Percentiles rank a stretch among this genome's conserved stretches.
These are phyloP conservation scores for Solanum tarijense DNA, from an alignment of 257 asterid genomes.

Conservation along the genomic window DNA sequence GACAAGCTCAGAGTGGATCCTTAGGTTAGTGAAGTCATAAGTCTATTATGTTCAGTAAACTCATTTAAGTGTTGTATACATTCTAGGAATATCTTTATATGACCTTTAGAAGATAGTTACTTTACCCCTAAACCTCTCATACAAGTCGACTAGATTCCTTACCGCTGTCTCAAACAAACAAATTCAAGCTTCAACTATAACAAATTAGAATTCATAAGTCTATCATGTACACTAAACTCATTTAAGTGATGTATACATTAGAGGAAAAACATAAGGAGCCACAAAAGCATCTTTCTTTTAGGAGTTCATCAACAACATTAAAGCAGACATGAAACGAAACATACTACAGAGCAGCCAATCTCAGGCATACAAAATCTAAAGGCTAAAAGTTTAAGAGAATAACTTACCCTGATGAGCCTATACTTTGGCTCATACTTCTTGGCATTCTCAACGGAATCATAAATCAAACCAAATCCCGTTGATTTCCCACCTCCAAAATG, in stretches of 20 bases:
- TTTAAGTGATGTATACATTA: not conserved
- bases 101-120: not conserved
- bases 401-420: constrained; percentile 13
- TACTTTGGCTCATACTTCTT: constrained; percentile 15
- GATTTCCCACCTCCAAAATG: constrained; percentile 15
- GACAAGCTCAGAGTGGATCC: not conserved
- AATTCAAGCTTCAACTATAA: not conserved
- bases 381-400: not conserved
- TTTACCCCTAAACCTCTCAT: not conserved
- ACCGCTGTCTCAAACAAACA: not conserved
- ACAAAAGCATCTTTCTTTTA: not conserved
- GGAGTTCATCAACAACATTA: not conserved
- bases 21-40: not conserved
- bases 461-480: constrained; percentile 15
- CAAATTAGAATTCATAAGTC: not conserved
- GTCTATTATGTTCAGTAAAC: not conserved
- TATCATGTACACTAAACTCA: not conserved
- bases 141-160: not conserved
- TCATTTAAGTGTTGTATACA: not conserved
- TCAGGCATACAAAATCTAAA: not conserved
- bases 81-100: not conserved
- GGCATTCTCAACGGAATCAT: constrained; percentile 12
- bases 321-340: not conserved
- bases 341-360: not conserved
- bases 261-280: not conserved